These are phyloP conservation scores for Plenodomus tracheiphilus DNA, from an alignment of 2,329 filamentous ascomycete genomes.

Conservation along the genomic window DNA sequence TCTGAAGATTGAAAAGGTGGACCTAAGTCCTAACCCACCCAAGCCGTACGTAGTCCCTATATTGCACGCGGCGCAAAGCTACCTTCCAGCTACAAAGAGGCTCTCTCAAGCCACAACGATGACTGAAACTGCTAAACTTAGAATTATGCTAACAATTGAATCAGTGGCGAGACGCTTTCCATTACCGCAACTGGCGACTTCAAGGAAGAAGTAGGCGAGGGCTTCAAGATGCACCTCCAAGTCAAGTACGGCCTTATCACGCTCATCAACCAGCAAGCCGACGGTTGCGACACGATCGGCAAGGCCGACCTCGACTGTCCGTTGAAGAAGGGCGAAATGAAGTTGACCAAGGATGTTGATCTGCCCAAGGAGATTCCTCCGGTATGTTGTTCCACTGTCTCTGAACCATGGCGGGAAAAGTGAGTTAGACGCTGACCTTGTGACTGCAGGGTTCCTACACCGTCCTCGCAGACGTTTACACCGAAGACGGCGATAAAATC, in stretches of 20 bases:
- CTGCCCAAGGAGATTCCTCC: slow-evolving; percentile 86
- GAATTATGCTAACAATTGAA: background rate
- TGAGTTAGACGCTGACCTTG: too few species aligned
- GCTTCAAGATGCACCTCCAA: slow-evolving; percentile 77
- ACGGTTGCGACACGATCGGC: slow-evolving; percentile 85
- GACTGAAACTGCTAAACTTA: too few species aligned
- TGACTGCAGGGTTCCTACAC: slow-evolving; percentile 83
- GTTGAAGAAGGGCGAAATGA: slow-evolving; percentile 75
- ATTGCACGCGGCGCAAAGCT: background rate
- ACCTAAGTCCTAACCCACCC: slow-evolving; percentile 85
- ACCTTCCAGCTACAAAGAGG: background rate
- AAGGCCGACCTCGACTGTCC: slow-evolving; percentile 91
- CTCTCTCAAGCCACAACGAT: too few species aligned
- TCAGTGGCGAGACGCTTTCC: slow-evolving; percentile 73
- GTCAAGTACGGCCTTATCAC: slow-evolving; percentile 96
- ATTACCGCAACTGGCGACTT: slow-evolving; percentile 82
- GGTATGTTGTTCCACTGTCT: slow-evolving; percentile 59
- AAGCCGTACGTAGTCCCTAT: slow-evolving; percentile 65
- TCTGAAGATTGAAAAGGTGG: slow-evolving; percentile 75
- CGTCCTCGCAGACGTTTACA: slow-evolving; percentile 84
- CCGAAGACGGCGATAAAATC: slow-evolving; percentile 70
- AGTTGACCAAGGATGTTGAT: slow-evolving; percentile 78
- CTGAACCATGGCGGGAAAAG: background rate
- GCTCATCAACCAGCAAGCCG: slow-evolving; percentile 76
- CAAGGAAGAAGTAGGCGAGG: slow-evolving; percentile 70